These are phyloP conservation scores for Crithidia mellificae DNA, from an alignment of 208 protist species.

Conservation along the genomic window DNA sequence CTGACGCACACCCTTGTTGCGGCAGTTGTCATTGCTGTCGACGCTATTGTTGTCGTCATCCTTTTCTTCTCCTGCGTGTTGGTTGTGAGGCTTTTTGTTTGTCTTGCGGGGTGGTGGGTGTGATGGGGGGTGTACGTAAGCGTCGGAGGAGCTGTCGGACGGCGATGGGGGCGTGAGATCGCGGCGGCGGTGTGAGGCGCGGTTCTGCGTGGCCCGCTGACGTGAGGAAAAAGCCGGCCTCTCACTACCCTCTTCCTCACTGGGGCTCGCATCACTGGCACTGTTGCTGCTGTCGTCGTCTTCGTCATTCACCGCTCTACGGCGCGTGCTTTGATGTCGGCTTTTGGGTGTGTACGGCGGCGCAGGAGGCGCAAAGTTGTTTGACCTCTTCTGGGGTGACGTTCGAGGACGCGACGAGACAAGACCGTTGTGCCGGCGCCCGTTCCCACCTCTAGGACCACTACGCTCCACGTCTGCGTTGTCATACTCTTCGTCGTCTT, in stretches of 20 bases:
- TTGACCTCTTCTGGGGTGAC: neutral
- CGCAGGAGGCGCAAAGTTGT: neutral
- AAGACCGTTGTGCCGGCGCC: constrained; percentile 10
- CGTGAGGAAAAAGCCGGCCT: neutral
- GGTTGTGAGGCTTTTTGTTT: neutral
- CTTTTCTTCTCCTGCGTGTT: neutral
- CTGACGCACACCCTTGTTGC: too few relatives aligned
- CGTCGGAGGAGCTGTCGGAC: neutral
- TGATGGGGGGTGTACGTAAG: neutral
- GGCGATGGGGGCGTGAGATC: neutral
- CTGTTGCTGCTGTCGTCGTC: neutral
- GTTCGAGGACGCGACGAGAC: constrained; percentile 13
- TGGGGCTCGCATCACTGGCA: neutral
- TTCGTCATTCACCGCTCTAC: too few relatives aligned
- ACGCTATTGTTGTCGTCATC: neutral
- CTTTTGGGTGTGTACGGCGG: neutral
- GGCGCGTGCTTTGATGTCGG: neutral
- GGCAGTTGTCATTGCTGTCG: too few relatives aligned
- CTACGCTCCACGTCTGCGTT: too few relatives aligned
- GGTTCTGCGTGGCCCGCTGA: neutral
- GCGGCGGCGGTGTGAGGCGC: neutral
- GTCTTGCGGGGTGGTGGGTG: neutral
- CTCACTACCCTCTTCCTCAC: too few relatives aligned
- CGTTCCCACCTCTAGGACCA: neutral
- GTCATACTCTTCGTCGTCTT: too few relatives aligned